Evolutionary conservation across 2,329 filamentous ascomycete genomes (phyloP).

Genomic region (Epichloe bromicola): DNA sequence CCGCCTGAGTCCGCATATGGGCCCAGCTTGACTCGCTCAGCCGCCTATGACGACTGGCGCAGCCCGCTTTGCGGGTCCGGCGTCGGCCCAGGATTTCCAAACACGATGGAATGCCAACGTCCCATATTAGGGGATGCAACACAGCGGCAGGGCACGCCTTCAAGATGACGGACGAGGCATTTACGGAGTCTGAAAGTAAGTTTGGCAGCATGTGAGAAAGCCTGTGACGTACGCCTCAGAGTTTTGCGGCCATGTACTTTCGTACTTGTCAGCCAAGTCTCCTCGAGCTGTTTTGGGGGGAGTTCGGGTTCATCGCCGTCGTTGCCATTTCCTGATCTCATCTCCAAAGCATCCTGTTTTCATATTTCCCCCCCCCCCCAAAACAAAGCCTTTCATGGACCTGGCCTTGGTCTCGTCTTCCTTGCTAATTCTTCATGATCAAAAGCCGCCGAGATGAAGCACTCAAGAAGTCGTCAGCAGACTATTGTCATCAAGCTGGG

Average conservation of each 20-base stretch:
- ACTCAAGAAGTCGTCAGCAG: conserved; percentile 28
- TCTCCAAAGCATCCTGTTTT: conserved; percentile 2
- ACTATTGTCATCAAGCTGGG: conserved; percentile 75
- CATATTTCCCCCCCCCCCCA: not conserved
- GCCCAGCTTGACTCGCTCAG: not conserved
- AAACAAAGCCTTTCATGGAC: conserved; percentile 3
- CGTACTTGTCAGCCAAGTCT: not conserved
- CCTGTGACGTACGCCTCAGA: not conserved
- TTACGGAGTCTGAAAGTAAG: conserved; percentile 7
- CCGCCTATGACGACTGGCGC: not conserved
- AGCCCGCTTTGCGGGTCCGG: conserved; percentile 5
- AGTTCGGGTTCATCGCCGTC: not conserved
- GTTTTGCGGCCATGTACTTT: not conserved
- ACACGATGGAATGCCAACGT: conserved; percentile 4
- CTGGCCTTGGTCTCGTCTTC: not conserved
- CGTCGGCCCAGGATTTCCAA: conserved; percentile 2
- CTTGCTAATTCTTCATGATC: conserved; percentile 9
- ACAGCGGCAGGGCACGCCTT: conserved; percentile 5
- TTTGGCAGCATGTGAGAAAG: conserved; percentile 3
- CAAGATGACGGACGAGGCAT: conserved; percentile 10
- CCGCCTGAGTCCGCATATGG: not conserved
- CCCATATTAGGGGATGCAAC: not conserved
- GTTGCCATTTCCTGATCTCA: conserved; percentile 2
- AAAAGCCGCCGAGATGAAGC: conserved; percentile 46
- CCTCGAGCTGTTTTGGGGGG: not conserved